Evolutionary conservation across 345 rosid species (phyloP).

Genomic region (Eutrema yunnanense): DNA sequence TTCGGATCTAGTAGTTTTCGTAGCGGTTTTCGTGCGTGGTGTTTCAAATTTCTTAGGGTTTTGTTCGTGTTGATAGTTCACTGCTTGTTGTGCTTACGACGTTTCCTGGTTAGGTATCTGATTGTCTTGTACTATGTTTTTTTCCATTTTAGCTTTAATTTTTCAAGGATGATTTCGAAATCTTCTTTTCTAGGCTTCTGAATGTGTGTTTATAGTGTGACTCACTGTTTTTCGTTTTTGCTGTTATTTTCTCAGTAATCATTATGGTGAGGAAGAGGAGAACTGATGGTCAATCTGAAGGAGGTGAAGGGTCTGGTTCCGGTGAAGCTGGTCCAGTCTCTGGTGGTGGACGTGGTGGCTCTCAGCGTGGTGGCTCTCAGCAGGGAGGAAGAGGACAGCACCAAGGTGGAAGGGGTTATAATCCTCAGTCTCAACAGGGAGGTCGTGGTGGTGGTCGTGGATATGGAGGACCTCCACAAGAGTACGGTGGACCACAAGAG

Average conservation of each 20-base stretch:
- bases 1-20: conserved; percentile 7
- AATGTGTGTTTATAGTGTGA: background rate
- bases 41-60: conserved; percentile 3
- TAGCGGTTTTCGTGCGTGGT: background rate
- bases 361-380: conserved; percentile 41
- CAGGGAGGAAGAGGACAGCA: conserved; percentile 36
- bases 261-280: conserved; percentile 78
- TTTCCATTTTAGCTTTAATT: background rate
- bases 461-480: conserved; percentile 50
- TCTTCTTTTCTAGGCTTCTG: background rate
- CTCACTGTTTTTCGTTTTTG: background rate
- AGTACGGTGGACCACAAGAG: conserved; percentile 24
- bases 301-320: conserved; percentile 66
- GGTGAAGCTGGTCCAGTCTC: conserved; percentile 41
- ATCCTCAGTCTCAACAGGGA: conserved; percentile 56
- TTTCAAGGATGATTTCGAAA: background rate
- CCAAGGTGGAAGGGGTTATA: conserved; percentile 57
- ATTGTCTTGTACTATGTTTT: background rate
- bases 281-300: conserved; percentile 44
- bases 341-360: conserved; percentile 57
- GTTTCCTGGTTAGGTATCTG: background rate
- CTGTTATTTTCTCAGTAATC: conserved; percentile 17
- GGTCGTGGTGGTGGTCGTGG: conserved; percentile 62
- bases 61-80: background rate
- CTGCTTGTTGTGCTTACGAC: background rate